These are phyloP conservation scores for Choricystis sp. DNA, from an alignment of 139 green algal genomes.

Conservation along the genomic window DNA sequence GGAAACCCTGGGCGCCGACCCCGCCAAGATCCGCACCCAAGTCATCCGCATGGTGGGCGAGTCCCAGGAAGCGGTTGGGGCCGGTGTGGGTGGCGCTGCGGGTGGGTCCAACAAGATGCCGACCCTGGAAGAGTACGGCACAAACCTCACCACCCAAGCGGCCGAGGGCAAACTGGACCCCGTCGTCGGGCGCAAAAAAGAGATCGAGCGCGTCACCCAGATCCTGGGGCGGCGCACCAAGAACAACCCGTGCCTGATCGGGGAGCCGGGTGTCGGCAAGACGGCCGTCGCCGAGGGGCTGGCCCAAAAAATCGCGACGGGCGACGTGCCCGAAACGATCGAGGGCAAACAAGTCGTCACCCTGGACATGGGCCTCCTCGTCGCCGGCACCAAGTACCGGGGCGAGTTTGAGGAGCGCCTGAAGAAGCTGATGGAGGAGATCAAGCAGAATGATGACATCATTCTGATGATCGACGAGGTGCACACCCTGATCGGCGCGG, in stretches of 20 bases:
- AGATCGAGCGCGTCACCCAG: slow-evolving; percentile 98
- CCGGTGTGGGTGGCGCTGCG: slow-evolving; percentile 55
- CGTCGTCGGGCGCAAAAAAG: slow-evolving; percentile 80
- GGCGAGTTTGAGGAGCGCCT: slow-evolving; percentile 99
- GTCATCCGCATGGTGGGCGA: slow-evolving; percentile 99
- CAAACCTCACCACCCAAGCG: slow-evolving; percentile 91
- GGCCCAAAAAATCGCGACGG: slow-evolving; percentile 78
- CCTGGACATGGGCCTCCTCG: slow-evolving; percentile 97
- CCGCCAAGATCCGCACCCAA: slow-evolving; percentile 88
- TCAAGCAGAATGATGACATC: slow-evolving; percentile 98
- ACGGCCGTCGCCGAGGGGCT: slow-evolving; percentile 96
- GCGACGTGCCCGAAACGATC: slow-evolving; percentile 97
- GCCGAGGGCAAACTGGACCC: slow-evolving; percentile 96
- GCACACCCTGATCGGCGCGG: slow-evolving; percentile 96
- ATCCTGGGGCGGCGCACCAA: slow-evolving; percentile 94
- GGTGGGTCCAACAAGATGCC: slow-evolving; percentile 88
- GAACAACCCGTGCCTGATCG: slow-evolving; percentile 98
- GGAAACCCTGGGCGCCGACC: slow-evolving; percentile 90
- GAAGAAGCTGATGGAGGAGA: slow-evolving; percentile 99
- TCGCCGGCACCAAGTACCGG: slow-evolving; percentile 98
- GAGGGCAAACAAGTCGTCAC: slow-evolving; percentile 98
- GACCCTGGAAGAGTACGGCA: slow-evolving; percentile 97
- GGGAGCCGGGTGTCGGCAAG: slow-evolving; percentile 96
- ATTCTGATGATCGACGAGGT: slow-evolving; percentile 83
- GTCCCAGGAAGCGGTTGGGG: slow-evolving; percentile 84